phyloP scores from a whole-genome alignment of 1,284 basidiomycete species.

The Malassezia psittaci region DNA sequence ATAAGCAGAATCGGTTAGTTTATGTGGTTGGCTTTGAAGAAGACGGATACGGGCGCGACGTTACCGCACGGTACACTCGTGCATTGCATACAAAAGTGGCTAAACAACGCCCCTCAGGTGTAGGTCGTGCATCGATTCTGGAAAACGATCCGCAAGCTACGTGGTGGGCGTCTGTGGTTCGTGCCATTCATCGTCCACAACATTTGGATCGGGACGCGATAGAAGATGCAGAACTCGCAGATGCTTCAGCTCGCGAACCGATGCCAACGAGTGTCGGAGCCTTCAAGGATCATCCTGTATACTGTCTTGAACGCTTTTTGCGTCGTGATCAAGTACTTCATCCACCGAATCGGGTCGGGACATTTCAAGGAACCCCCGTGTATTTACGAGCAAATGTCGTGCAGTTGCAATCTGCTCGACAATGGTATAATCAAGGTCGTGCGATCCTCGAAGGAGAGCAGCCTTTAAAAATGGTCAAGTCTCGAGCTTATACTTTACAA shows the following conservation, averaged over 20 bases:
- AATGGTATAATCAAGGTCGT: conserved; percentile 84
- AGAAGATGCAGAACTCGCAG: conserved; percentile 84
- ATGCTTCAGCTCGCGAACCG: conserved; percentile 69
- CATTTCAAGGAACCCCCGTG: conserved; percentile 87
- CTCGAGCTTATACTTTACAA: conserved; percentile 70
- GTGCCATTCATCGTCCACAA: conserved; percentile 49
- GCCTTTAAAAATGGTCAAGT: conserved; percentile 81
- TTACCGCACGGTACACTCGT: conserved; percentile 58
- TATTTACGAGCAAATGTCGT: conserved; percentile 75
- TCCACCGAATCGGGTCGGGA: conserved; percentile 68
- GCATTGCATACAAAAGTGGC: conserved; percentile 72
- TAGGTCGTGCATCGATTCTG: conserved; percentile 3
- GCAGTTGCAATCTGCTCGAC: conserved; percentile 75
- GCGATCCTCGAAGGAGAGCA: conserved; percentile 64
- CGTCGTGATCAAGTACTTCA: conserved; percentile 77
- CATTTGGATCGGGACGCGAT: conserved; percentile 67
- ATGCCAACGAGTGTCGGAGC: conserved; percentile 84
- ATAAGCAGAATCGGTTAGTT: conserved; percentile 69
- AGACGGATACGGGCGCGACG: conserved; percentile 55
- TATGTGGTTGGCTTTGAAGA: conserved; percentile 94
- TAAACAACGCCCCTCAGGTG: conserved; percentile 62
- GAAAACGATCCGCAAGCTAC: conserved; percentile 49
- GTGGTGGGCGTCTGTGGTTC: conserved; percentile 61
- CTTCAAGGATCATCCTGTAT: conserved; percentile 93
- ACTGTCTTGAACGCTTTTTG: conserved; percentile 77